A percentile compares a stretch with the other conserved stretches of the same genome.
Evolutionary conservation across 495 filamentous ascomycete species (phyloP).

Genomic region (Podospora bellae-mahoneyi): DNA sequence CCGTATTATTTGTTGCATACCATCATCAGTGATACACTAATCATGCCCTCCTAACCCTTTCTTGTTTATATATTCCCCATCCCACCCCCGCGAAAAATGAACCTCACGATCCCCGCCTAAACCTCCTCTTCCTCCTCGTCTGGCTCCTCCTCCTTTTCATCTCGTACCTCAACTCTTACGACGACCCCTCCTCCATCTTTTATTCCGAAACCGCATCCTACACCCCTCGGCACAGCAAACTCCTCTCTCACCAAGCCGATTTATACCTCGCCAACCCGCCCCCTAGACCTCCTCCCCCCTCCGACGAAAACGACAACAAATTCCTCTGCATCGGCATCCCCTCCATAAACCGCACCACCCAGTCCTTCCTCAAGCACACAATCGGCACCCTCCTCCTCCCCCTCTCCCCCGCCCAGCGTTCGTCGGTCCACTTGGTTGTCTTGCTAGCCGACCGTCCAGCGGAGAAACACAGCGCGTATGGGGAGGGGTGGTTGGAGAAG

Average conservation of each 20-base stretch:
- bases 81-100: not conserved
- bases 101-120: not conserved
- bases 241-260: not conserved
- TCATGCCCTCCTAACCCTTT: not conserved
- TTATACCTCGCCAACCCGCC: not conserved
- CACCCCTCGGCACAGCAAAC: constrained; percentile 7
- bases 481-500: not conserved
- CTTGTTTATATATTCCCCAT: not conserved
- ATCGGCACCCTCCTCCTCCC: constrained; percentile 52
- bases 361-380: constrained; percentile 46
- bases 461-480: not conserved
- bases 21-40: not conserved
- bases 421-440: not conserved
- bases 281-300: not conserved
- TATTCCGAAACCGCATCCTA: constrained; percentile 16
- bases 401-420: constrained; percentile 29
- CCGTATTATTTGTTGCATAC: too few species aligned
- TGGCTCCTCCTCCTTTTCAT: not conserved
- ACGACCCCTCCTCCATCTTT: constrained; percentile 22
- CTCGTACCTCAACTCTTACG: constrained; percentile 14
- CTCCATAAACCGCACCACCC: constrained; percentile 27
- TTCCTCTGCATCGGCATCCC: constrained; percentile 35
- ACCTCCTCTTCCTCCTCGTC: not conserved
- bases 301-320: not conserved
- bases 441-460: not conserved